Conservation (phyloP, 177 flowering plant genomes). For the Tripterygium wilfordii region DNA sequence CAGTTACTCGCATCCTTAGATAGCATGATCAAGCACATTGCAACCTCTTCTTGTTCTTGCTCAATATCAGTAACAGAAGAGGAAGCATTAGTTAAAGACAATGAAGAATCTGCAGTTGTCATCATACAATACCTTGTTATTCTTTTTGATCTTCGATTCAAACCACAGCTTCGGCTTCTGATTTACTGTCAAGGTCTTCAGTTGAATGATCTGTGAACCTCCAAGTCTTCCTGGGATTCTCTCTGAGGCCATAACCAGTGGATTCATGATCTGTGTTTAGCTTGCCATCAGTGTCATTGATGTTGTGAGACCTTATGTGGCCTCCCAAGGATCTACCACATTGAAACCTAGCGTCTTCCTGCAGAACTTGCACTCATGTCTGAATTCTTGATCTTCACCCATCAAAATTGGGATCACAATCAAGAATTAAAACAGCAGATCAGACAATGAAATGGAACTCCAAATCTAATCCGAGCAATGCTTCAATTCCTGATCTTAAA, state of each 20-base stretch:
- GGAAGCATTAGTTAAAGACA: slow-evolving; percentile 14
- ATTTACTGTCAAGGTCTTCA: slow-evolving; percentile 20
- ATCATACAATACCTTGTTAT: slow-evolving; percentile 24
- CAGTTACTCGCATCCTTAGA: slow-evolving; percentile 21
- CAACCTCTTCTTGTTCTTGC: too few relatives aligned
- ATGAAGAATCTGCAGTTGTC: too few relatives aligned
- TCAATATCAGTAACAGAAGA: slow-evolving; percentile 32
- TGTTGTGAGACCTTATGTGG: slow-evolving; percentile 88
- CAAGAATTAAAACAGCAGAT: slow-evolving; percentile 7
- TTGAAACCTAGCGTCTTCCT: slow-evolving; percentile 55
- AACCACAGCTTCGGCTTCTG: slow-evolving; percentile 20
- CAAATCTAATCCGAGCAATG: too few relatives aligned
- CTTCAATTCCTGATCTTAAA: slow-evolving; percentile 10
- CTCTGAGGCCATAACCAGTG: slow-evolving; percentile 48
- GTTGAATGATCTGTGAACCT: slow-evolving; percentile 20
- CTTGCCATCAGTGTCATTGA: slow-evolving; percentile 22
- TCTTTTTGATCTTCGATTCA: slow-evolving; percentile 19
- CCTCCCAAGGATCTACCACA: slow-evolving; percentile 91
- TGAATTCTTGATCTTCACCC: slow-evolving; percentile 43
- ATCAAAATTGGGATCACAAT: slow-evolving; percentile 6
- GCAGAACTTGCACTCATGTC: slow-evolving; percentile 74
- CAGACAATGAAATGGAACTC: slow-evolving; percentile 6
- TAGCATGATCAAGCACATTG: too few relatives aligned
- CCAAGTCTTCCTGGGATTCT: slow-evolving; percentile 52
- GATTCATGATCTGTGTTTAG: slow-evolving; percentile 1